A percentile compares a stretch with the other conserved stretches of the same genome.
Evolutionary conservation across 179 eudicot genomes (phyloP).

Genomic region (Kewa caespitosa): DNA sequence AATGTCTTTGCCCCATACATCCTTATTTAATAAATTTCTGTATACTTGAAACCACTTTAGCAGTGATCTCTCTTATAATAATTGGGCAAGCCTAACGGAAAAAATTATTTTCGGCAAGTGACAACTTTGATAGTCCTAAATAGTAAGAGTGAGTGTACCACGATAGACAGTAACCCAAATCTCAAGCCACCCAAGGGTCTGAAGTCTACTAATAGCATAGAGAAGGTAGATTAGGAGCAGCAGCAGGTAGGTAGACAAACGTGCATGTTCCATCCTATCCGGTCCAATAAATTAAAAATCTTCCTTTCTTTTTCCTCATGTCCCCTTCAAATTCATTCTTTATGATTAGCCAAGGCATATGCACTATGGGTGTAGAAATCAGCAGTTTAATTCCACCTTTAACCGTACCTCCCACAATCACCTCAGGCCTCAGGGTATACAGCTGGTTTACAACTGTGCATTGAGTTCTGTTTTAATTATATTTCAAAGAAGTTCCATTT

Average conservation of each 20-base stretch:
- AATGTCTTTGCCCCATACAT: no score
- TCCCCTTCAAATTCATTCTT: background rate
- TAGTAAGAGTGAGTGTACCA: no score
- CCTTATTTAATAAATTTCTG: no score
- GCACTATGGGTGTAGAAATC: background rate
- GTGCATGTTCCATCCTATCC: background rate
- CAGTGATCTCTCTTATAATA: no score
- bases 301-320: background rate
- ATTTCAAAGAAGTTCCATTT: background rate
- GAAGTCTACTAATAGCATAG: background rate
- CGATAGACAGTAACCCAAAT: background rate
- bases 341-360: background rate
- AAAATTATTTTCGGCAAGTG: no score
- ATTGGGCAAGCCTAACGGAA: no score
- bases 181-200: background rate
- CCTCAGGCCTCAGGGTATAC: background rate
- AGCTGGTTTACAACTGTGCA: background rate
- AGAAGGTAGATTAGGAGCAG: background rate
- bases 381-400: background rate
- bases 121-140: no score
- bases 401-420: background rate
- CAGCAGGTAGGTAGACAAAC: slow-evolving; percentile 1
- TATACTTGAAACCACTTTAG: no score
- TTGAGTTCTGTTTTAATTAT: background rate
- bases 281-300: no score